Conservation (phyloP, 257 asterid species). For the Gentiana dahurica region DNA sequence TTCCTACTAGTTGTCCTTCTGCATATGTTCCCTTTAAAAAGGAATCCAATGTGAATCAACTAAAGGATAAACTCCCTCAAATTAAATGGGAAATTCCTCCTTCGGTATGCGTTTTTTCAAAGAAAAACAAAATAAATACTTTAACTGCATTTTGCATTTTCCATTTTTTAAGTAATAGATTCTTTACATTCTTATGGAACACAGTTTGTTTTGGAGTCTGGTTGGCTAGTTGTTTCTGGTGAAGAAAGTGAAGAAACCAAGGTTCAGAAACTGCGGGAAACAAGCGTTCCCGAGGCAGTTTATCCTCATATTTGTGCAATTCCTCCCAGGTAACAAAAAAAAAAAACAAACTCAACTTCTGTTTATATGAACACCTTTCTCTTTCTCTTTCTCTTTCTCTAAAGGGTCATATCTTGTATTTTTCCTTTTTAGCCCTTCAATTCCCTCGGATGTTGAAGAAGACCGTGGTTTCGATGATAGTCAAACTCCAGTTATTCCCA, state of each 20-base stretch:
- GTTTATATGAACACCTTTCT: background rate
- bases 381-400: slow-evolving; percentile 4
- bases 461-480: slow-evolving; percentile 18
- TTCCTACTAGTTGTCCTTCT: background rate
- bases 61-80: slow-evolving; percentile 2
- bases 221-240: slow-evolving; percentile 40
- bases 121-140: background rate
- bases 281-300: slow-evolving; percentile 15
- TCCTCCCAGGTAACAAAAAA: slow-evolving; percentile 26
- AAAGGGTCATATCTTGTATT: slow-evolving; percentile 13
- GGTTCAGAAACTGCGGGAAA: slow-evolving; percentile 19
- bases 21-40: background rate
- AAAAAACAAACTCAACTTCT: slow-evolving; percentile 1
- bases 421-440: slow-evolving; percentile 19
- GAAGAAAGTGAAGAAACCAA: slow-evolving; percentile 37
- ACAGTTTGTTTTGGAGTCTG: slow-evolving; percentile 25
- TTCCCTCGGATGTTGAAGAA: slow-evolving; percentile 11
- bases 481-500: slow-evolving; percentile 23
- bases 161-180: background rate
- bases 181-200: slow-evolving; percentile 3
- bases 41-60: no score
- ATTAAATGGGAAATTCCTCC: slow-evolving; percentile 25
- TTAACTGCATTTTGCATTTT: background rate
- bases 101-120: slow-evolving; percentile 6
- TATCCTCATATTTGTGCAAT: slow-evolving; percentile 20